These are phyloP conservation scores for Colletotrichum cuscutae DNA, from an alignment of 2,329 filamentous ascomycete genomes.

Conservation along the genomic window DNA sequence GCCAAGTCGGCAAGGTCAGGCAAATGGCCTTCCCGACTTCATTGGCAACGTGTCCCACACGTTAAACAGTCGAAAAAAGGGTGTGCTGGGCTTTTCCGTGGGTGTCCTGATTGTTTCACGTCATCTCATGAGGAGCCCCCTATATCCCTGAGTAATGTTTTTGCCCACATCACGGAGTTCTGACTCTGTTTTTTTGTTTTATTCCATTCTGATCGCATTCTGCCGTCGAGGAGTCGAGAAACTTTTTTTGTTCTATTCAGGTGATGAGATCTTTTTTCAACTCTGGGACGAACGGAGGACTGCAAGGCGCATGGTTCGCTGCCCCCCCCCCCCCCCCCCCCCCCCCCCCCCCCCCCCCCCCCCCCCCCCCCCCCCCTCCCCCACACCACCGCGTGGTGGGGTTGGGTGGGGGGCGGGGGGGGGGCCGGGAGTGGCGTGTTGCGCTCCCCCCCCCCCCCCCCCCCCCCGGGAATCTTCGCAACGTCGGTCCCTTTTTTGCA, in stretches of 20 bases:
- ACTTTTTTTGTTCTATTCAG: no score
- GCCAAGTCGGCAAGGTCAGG: slow-evolving; percentile 4
- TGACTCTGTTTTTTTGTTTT: background rate
- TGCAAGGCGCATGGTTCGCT: background rate
- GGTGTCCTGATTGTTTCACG: slow-evolving; percentile 3
- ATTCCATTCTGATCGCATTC: background rate
- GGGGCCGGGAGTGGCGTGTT: no score
- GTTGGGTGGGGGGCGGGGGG: no score
- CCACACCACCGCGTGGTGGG: no score
- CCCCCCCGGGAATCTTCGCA: background rate
- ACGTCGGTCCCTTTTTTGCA: background rate
- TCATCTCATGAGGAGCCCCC: background rate
- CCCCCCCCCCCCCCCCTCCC: no score
- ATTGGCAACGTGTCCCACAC: background rate
- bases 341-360: no score
- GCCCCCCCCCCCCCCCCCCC: no score
- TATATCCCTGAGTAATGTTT: background rate
- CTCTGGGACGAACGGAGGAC: background rate
- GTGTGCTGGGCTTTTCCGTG: background rate
- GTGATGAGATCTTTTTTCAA: background rate
- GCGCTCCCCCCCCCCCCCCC: no score
- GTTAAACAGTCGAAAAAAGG: background rate
- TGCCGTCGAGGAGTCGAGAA: background rate
- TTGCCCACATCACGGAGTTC: background rate
- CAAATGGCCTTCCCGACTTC: background rate